Base-by-base conservation (phyloP, 352 stramenopile genomes). In the Thalassiosira sp. region DNA sequence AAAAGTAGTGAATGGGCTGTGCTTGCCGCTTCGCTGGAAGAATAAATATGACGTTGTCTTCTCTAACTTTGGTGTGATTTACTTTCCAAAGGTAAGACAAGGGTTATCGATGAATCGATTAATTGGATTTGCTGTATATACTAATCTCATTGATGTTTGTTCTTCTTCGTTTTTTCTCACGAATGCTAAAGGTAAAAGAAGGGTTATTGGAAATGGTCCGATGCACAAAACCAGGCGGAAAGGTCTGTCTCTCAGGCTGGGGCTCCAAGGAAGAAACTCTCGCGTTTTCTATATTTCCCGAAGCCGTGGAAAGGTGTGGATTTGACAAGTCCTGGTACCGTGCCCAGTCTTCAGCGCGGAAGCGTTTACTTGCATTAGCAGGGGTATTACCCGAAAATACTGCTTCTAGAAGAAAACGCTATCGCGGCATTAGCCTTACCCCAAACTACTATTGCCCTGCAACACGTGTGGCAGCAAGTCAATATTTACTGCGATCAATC, bases 21-120 rank as follows among this genome's bases (percentile, higher is more conserved):
- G 43, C 28, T 45, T 67, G 1, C 58, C 58, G 42, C 54, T 43
- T 3, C 11, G 43, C 11, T 67, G 58, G 58, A 28, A 16, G 13
- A 22, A 67, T 57, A 15, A 57, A 46, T 67, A 57, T 57, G 58
- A 67, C 11, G 37, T 67, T 45, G n/a, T 35, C 10, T 57, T 24
- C 11, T 67, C 58, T 1, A 67, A 67, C 28, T 67, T 67, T 56
- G 58, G 58, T 22, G 42, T 67, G n/a, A 67, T 67, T 67, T 67
- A 67, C 24, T 67, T 67, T 33, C 42, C 58, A 22, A 28, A 57
- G 28, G 16, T 67, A 15, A 35, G 16, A 3, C 13, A 46, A 46
- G 58, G 58, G n/a, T 25, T 67, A 35, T 1, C 11, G 16, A n/a
- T n/a, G n/a, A n/a, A n/a, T n/a, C n/a, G n/a, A n/a, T n/a, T n/a